phyloP scores from a whole-genome alignment of 176 grass and related monocot genomes.

The Raddia guianensis region DNA sequence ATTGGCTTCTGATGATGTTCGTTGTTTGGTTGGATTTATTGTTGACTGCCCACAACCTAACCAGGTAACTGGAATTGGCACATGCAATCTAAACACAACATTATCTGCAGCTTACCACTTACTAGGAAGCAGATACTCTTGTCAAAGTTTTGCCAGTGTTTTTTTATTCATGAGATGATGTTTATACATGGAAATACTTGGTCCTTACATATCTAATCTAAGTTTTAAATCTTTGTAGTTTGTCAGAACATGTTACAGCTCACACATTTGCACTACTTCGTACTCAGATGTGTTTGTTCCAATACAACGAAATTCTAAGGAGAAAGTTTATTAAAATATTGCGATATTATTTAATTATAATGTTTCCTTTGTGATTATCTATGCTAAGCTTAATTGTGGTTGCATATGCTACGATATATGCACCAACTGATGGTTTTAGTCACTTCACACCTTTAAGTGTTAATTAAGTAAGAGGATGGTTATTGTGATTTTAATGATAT shows the following conservation, averaged over 20 bases:
- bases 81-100: conserved; percentile 18
- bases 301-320: neutral
- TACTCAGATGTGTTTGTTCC: conserved; percentile 25
- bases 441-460: conserved; percentile 23
- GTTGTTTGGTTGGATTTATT: conserved; percentile 74
- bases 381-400: conserved; percentile 8
- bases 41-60: conserved; percentile 84
- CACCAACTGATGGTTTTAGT: neutral
- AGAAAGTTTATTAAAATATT: conserved; percentile 36
- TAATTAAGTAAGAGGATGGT: conserved; percentile 27
- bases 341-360: conserved; percentile 25
- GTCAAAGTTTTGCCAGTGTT: conserved; percentile 2
- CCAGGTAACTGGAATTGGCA: conserved; percentile 57
- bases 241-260: neutral
- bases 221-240: conserved; percentile 29
- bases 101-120: conserved; percentile 46
- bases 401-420: conserved; percentile 5
- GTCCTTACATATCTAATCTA: conserved; percentile 13
- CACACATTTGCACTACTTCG: neutral
- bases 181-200: conserved; percentile 35
- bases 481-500: conserved; percentile 29
- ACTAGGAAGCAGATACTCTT: conserved; percentile 30
- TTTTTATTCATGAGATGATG: conserved; percentile 38
- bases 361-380: conserved; percentile 18
- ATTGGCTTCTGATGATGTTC: conserved; percentile 66